Evolutionary conservation across 441 rosid species (phyloP).

Genomic region (Mallotus repandus): DNA sequence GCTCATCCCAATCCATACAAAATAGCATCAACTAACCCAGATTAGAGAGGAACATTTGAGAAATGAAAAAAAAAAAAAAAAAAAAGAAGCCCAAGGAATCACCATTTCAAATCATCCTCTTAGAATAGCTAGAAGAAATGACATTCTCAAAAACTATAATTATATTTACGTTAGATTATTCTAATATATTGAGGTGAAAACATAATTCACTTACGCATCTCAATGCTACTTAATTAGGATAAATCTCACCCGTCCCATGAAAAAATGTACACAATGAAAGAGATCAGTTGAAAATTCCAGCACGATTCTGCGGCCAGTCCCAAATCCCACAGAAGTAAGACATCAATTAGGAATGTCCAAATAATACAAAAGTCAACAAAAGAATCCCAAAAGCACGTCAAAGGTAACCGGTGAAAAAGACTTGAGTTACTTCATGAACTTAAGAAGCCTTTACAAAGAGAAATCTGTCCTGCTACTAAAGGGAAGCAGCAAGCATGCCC

Average conservation of each 20-base stretch:
- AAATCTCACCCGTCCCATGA: background rate
- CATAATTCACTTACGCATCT: constrained; percentile 2
- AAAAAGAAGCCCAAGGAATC: background rate
- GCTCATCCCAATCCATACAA: constrained; percentile 22
- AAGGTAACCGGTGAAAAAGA: background rate
- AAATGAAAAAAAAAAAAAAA: constrained; percentile 4
- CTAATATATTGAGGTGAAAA: constrained; percentile 1
- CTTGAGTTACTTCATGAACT: background rate
- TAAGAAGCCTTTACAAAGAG: background rate
- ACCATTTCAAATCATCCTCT: constrained; percentile 3
- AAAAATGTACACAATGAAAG: background rate
- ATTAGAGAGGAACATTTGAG: constrained; percentile 7
- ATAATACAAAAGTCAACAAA: background rate
- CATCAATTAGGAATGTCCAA: background rate
- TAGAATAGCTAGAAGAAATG: background rate
- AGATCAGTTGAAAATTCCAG: background rate
- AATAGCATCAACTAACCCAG: constrained; percentile 14
- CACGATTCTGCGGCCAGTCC: background rate
- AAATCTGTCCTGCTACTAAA: background rate
- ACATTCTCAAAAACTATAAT: background rate
- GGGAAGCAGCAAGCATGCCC: background rate
- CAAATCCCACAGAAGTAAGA: background rate
- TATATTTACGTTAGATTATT: background rate
- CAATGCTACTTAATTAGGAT: background rate
- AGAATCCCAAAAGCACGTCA: background rate